Evolutionary conservation across 306 rosid species (phyloP), one percentile per base, ranked within the genome.

Genomic region (Malus sieversii): DNA sequence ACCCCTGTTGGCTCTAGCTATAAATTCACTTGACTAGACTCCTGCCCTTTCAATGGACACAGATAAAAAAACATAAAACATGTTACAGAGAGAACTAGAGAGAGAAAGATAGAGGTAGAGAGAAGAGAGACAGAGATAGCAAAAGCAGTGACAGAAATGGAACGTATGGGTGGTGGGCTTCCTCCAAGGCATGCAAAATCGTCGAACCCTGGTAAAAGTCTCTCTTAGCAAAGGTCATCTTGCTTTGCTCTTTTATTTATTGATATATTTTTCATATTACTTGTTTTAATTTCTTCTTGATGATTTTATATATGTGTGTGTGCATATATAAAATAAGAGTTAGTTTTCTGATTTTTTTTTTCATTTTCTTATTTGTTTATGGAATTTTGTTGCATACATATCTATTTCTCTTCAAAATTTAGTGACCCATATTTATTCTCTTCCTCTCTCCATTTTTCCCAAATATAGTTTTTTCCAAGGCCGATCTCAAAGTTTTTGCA

Each of bases 381-480:
- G 5, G 71, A 74, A n/a, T 74, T 74, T 8, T 66, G 11, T 51
- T 78, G 53, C 82, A 78, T 78, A 77, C 77, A 78, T 78, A 72
- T 15, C 42, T 13, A 30, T 42, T 46, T 70, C 20, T 8, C 19
- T 22, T n/a, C 16, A 48, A 35, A 59, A 3, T 60, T 69, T n/a
- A 15, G 40, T 30, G 10, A 16, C 6, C 16, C 14, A 57, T 11
- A 60, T 25, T 60, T 25, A 46, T 46, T 20, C 23, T 63, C 68
- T 63, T 16, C 22, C 5, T 3, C 42, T 3, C 68, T 63, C 3
- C 42, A 3, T 63, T 62, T 15, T 8, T 1, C 42, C 42, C n/a
- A 20, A 30, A 59, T 18, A 59, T 59, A 59, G 5, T n/a, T 59
- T 10, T 5, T 7, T 63, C 68, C 68, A 63, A 63, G 68, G 20